Conservation (phyloP, 768 basidiomycete genomes). For the Hygrophoropsis aurantiaca region DNA sequence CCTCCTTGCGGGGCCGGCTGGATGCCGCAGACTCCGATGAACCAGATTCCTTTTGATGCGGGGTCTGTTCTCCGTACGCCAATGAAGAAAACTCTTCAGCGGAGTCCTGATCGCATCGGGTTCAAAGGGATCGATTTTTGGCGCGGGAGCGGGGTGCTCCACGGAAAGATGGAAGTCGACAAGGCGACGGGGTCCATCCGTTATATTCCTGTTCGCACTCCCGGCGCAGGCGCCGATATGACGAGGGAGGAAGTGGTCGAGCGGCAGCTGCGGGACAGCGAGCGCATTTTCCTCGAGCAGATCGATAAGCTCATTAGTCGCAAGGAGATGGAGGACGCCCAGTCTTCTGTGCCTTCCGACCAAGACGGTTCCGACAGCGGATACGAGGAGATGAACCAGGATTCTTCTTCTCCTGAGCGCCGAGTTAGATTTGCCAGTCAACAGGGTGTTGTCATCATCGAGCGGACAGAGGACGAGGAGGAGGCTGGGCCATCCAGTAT, state of each 20-base stretch:
- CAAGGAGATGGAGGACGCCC: slow-evolving; percentile 7
- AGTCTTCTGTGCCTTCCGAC: slow-evolving; percentile 11
- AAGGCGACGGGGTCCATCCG: slow-evolving; percentile 6
- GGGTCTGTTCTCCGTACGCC: slow-evolving; percentile 31
- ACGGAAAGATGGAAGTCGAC: neutral
- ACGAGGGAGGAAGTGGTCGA: slow-evolving; percentile 5
- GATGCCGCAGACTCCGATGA: slow-evolving; percentile 20
- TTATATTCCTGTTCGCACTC: slow-evolving; percentile 19
- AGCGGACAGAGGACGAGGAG: slow-evolving; percentile 5
- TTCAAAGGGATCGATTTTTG: slow-evolving; percentile 24
- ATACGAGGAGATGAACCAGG: slow-evolving; percentile 15
- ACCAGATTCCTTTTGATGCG: slow-evolving; percentile 20
- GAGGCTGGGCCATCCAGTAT: slow-evolving; percentile 14
- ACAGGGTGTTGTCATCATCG: slow-evolving; percentile 10
- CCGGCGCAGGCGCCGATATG: slow-evolving; percentile 19
- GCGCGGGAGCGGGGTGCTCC: slow-evolving; percentile 10
- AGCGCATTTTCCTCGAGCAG: slow-evolving; percentile 21
- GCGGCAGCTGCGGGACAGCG: neutral
- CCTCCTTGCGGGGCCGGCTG: neutral
- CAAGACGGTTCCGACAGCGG: slow-evolving; percentile 8
- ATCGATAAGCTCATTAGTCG: slow-evolving; percentile 12
- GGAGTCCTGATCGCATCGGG: slow-evolving; percentile 28
- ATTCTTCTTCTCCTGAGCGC: neutral
- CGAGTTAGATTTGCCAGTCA: slow-evolving; percentile 8
- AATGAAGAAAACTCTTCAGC: slow-evolving; percentile 28